Conservation (phyloP, 208 protist species). For the Acanthamoeba sp. region DNA sequence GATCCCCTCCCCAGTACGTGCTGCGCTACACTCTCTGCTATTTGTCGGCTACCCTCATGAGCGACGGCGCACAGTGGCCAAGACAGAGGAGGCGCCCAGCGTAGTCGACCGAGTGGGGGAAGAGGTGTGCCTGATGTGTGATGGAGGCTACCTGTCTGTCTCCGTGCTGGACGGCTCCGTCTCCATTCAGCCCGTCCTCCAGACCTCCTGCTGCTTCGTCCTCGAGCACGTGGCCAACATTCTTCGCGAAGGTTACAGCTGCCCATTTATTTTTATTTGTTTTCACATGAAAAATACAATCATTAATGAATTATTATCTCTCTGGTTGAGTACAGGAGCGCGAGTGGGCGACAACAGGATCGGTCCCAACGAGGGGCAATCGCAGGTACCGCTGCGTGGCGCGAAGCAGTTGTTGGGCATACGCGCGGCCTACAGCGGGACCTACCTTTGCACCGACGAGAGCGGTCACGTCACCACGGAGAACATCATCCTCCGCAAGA, state of each 20-base stretch:
- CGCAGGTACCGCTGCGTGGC: too few species aligned
- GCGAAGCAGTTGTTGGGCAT: background rate
- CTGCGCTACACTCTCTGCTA: too few species aligned
- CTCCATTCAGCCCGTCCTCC: background rate
- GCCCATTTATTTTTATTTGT: too few species aligned
- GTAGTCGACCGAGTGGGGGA: background rate
- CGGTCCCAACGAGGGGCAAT: background rate
- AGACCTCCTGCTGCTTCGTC: background rate
- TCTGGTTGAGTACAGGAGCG: background rate
- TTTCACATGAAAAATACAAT: too few species aligned
- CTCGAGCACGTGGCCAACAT: background rate
- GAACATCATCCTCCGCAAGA: constrained; percentile 27
- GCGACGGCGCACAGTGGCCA: too few species aligned
- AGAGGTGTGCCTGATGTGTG: background rate
- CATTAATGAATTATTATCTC: too few species aligned
- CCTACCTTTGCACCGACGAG: constrained; percentile 29
- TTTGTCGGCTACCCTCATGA: too few species aligned
- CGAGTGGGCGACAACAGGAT: background rate
- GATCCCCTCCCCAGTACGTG: too few species aligned
- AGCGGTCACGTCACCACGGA: background rate
- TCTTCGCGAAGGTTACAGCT: background rate
- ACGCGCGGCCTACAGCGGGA: background rate
- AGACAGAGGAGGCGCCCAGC: background rate
- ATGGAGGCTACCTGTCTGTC: background rate
- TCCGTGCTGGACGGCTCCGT: background rate